Percentiles rank a stretch among this genome's conserved stretches.
Conservation (phyloP, 2,329 filamentous ascomycete genomes). For the Macrophomina phaseolina region DNA sequence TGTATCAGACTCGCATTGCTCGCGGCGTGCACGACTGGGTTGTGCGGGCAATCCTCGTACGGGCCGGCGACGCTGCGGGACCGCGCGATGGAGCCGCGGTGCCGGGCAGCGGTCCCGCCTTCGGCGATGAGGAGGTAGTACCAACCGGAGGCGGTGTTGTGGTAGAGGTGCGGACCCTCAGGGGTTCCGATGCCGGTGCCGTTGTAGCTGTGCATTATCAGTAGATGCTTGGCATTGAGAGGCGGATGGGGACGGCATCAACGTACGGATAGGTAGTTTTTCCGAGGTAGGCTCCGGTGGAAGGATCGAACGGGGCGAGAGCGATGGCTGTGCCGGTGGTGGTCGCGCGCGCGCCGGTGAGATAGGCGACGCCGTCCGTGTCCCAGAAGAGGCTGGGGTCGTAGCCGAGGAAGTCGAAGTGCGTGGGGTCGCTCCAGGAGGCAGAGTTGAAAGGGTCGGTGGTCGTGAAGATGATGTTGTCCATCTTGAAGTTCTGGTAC, state of each 20-base stretch:
- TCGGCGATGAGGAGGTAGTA: constrained; percentile 39
- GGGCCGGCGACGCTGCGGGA: constrained; percentile 36
- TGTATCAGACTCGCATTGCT: constrained; percentile 48
- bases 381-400: constrained; percentile 54
- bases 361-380: constrained; percentile 29
- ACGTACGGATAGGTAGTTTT: constrained; percentile 29
- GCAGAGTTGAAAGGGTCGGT: constrained; percentile 49
- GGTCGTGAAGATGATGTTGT: constrained; percentile 54
- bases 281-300: constrained; percentile 2
- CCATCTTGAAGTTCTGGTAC: constrained; percentile 43
- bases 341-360: constrained; percentile 33
- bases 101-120: constrained; percentile 35
- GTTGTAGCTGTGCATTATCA: constrained; percentile 36
- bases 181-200: constrained; percentile 40
- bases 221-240: too few species aligned
- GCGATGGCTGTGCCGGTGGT: constrained; percentile 38
- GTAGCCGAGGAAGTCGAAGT: constrained; percentile 57
- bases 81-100: constrained; percentile 39
- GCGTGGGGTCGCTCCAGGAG: constrained; percentile 56
- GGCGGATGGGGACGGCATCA: too few species aligned
- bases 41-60: constrained; percentile 33
- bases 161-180: constrained; percentile 41
- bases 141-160: constrained; percentile 33
- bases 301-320: constrained; percentile 28
- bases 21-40: constrained; percentile 34